A percentile compares a stretch with the other conserved stretches of the same genome.
phyloP scores from a whole-genome alignment of 2,329 filamentous ascomycete species.

The Sclerotinia borealis region DNA sequence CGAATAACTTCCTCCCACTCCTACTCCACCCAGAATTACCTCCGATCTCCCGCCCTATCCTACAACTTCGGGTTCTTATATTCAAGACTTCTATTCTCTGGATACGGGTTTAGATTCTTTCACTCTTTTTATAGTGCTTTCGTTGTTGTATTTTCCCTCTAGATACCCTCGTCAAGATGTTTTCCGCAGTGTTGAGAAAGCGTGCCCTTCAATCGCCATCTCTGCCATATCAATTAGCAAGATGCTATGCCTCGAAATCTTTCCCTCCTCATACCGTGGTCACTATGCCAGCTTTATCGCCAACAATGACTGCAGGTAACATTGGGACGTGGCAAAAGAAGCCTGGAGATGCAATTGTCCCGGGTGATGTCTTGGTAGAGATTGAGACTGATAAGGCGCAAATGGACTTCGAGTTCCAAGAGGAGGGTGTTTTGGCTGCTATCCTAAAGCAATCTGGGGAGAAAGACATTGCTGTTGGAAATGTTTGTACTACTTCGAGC shows the following conservation, averaged over 20 bases:
- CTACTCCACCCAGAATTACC: background rate
- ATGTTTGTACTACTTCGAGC: conserved; percentile 57
- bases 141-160: conserved; percentile 13
- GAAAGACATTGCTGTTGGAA: conserved; percentile 92
- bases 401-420: conserved; percentile 99
- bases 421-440: conserved; percentile 93
- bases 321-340: conserved; percentile 99
- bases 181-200: conserved; percentile 58
- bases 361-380: conserved; percentile 93
- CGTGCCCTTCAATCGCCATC: conserved; percentile 48
- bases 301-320: conserved; percentile 95
- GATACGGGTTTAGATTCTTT: conserved; percentile 17
- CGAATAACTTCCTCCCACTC: conserved; percentile 14
- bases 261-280: conserved; percentile 93
- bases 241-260: conserved; percentile 58
- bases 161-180: conserved; percentile 41
- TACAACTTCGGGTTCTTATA: conserved; percentile 19
- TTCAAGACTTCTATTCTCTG: conserved; percentile 26
- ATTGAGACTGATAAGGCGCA: conserved; percentile 99
- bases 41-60: background rate
- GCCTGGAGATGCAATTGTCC: conserved; percentile 75
- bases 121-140: conserved; percentile 20
- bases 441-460: conserved; percentile 85
- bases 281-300: conserved; percentile 96
- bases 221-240: conserved; percentile 50